Percentiles rank a stretch among this genome's conserved stretches.
Conservation (phyloP, 768 basidiomycete genomes). For the Collybiopsis luxurians region DNA sequence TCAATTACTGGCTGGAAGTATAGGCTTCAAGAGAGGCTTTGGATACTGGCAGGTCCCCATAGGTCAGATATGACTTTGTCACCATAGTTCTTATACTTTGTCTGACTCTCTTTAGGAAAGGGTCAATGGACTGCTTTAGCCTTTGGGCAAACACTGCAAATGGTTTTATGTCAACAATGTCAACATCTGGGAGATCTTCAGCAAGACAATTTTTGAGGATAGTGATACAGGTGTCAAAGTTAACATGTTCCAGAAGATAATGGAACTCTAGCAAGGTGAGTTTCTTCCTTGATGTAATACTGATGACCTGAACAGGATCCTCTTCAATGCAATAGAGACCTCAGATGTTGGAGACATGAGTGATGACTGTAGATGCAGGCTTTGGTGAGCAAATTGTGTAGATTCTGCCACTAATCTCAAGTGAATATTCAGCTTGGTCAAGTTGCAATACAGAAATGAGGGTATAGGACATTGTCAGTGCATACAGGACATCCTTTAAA, state of each 20-base stretch:
- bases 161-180: conserved; percentile 15
- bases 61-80: conserved; percentile 20
- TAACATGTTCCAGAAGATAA: conserved; percentile 24
- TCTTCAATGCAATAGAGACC: conserved; percentile 23
- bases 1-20: no score
- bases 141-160: conserved; percentile 22
- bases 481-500: conserved; percentile 21
- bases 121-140: conserved; percentile 22
- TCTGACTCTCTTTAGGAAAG: conserved; percentile 16
- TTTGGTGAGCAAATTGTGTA: conserved; percentile 12
- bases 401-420: conserved; percentile 10
- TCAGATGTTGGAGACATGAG: conserved; percentile 17
- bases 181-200: conserved; percentile 15
- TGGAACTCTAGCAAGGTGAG: conserved; percentile 20
- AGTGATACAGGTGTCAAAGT: conserved; percentile 9
- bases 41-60: conserved; percentile 22
- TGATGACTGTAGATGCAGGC: conserved; percentile 11
- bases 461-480: conserved; percentile 25
- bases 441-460: no score
- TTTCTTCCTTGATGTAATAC: background rate
- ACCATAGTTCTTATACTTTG: conserved; percentile 13
- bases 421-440: conserved; percentile 11
- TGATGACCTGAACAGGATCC: background rate
- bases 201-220: no score
- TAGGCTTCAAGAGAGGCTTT: conserved; percentile 11